Conservation (phyloP, 257 asterid species). For the Nicotiana tabacum region DNA sequence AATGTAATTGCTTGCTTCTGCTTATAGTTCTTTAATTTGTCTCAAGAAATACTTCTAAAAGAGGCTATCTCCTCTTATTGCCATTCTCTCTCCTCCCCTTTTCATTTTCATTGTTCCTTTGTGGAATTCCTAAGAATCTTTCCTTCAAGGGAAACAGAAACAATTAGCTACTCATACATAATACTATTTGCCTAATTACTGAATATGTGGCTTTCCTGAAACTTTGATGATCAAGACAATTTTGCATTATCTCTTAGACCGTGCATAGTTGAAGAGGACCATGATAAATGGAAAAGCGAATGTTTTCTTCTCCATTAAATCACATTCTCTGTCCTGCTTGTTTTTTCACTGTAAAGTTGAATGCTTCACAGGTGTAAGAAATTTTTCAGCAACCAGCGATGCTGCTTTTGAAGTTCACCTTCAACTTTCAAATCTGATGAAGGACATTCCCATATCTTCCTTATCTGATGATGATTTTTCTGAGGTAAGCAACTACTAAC, state of each 20-base stretch:
- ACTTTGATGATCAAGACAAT: neutral
- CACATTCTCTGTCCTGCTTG: neutral
- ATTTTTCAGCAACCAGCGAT: constrained; percentile 38
- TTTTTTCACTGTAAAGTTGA: constrained; percentile 7
- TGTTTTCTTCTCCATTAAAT: neutral
- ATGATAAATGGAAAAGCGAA: neutral
- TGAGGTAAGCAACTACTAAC: constrained; percentile 42
- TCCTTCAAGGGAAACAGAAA: neutral
- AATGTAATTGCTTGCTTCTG: neutral
- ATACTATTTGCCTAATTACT: neutral
- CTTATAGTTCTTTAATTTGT: neutral
- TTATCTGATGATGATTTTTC: constrained; percentile 72
- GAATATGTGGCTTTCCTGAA: neutral
- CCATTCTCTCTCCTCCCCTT: neutral
- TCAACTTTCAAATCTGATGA: constrained; percentile 53
- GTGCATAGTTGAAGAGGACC: neutral
- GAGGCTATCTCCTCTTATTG: neutral
- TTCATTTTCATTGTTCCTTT: neutral
- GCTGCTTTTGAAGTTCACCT: constrained; percentile 35
- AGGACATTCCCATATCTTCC: constrained; percentile 40
- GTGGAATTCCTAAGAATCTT: neutral
- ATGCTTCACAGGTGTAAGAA: constrained; percentile 47
- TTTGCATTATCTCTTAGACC: neutral
- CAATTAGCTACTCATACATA: neutral
- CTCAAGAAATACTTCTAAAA: neutral